Evolutionary conservation across 805 yeast species (phyloP).

Genomic region (Spathaspora arborariae): DNA sequence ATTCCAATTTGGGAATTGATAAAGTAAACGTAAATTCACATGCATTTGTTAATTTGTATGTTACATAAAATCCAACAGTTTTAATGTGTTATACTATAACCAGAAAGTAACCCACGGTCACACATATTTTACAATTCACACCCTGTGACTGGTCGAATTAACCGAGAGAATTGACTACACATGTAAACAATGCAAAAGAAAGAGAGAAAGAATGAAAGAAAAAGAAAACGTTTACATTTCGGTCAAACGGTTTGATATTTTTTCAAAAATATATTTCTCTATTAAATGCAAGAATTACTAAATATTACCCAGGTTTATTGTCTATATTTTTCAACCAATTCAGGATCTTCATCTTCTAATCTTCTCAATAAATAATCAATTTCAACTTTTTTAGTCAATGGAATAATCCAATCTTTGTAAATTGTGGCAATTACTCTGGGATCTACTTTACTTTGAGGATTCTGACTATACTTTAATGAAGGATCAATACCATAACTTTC

Average conservation of each 20-base stretch:
- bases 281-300: not conserved
- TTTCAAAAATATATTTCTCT: not conserved
- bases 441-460: slow-evolving; percentile 66
- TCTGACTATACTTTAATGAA: slow-evolving; percentile 64
- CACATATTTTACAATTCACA: no score
- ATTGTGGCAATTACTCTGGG: slow-evolving; percentile 80
- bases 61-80: not conserved
- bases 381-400: slow-evolving; percentile 92
- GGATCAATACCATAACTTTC: slow-evolving; percentile 89
- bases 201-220: no score
- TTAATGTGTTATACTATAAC: no score
- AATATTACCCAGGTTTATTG: not conserved
- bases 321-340: slow-evolving; percentile 5
- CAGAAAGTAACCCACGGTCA: no score
- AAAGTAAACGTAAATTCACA: not conserved
- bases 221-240: not conserved
- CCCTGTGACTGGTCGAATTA: no score
- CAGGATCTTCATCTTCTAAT: slow-evolving; percentile 52
- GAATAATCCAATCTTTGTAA: slow-evolving; percentile 85
- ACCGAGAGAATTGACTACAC: no score
- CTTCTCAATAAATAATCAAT: slow-evolving; percentile 85
- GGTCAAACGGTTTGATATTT: not conserved
- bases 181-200: no score
- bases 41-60: not conserved
- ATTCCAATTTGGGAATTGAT: not conserved